These are phyloP conservation scores for Chenopodium berlandieri DNA, from an alignment of 148 eudicot genomes.

Conservation along the genomic window DNA sequence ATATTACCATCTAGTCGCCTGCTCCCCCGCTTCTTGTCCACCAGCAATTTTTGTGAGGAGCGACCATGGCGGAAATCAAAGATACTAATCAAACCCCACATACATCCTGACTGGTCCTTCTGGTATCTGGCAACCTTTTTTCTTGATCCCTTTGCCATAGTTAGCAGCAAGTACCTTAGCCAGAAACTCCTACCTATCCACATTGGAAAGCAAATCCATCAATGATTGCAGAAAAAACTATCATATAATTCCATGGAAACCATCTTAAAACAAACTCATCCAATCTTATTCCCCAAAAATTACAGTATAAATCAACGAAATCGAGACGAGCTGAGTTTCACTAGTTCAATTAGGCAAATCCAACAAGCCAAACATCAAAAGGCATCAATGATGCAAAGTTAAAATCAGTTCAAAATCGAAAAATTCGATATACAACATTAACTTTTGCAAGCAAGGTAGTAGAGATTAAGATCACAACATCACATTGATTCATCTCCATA, in stretches of 20 bases:
- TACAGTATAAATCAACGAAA: not conserved
- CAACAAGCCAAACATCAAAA: not conserved
- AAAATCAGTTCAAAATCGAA: not conserved
- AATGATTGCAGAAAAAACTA: slow-evolving; percentile 1
- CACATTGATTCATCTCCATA: not conserved
- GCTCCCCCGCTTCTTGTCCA: slow-evolving; percentile 57
- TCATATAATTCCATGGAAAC: not conserved
- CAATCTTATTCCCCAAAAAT: too few relatives aligned
- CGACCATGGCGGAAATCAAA: slow-evolving; percentile 80
- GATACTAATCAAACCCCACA: slow-evolving; percentile 73
- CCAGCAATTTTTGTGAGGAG: slow-evolving; percentile 57
- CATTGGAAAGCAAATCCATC: not conserved
- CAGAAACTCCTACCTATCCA: slow-evolving; percentile 13
- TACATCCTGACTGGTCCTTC: slow-evolving; percentile 79
- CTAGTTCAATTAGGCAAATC: not conserved
- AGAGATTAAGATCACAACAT: not conserved
- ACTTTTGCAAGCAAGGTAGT: not conserved
- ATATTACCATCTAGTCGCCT: slow-evolving; percentile 54
- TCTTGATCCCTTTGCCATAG: slow-evolving; percentile 72
- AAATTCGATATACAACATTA: not conserved
- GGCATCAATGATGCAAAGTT: not conserved
- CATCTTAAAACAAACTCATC: not conserved
- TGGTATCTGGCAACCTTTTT: slow-evolving; percentile 41
- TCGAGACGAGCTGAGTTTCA: not conserved
- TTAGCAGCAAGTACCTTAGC: slow-evolving; percentile 12